Evolutionary conservation across 257 asterid genomes (phyloP).

Genomic region (Primulina huaijiensis): DNA sequence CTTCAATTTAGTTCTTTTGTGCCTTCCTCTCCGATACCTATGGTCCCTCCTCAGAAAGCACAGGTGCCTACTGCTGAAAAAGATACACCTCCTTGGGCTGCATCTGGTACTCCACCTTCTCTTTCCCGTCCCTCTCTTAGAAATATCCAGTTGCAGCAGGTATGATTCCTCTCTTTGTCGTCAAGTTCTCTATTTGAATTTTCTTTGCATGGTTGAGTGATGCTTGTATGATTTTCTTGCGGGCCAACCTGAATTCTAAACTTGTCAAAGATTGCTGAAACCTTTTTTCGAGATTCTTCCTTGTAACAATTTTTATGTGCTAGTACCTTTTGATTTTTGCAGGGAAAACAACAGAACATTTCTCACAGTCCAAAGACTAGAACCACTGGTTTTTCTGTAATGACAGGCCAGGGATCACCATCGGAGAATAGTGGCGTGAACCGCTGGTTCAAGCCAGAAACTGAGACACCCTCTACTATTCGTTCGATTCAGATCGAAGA

Average conservation of each 20-base stretch:
- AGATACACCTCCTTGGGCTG: conserved; percentile 92
- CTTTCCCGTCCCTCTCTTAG: conserved; percentile 82
- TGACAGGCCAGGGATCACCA: conserved; percentile 70
- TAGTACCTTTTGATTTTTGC: neutral
- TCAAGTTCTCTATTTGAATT: neutral
- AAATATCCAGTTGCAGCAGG: conserved; percentile 96
- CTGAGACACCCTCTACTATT: conserved; percentile 60
- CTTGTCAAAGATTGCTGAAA: neutral
- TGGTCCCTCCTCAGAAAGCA: conserved; percentile 40
- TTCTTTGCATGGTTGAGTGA: neutral
- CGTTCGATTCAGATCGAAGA: conserved; percentile 94
- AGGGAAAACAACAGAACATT: conserved; percentile 59
- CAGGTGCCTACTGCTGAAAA: conserved; percentile 61
- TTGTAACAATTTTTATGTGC: conserved; percentile 1
- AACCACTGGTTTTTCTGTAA: conserved; percentile 76
- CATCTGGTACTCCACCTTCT: conserved; percentile 83
- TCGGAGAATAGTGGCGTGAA: conserved; percentile 55
- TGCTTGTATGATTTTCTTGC: neutral
- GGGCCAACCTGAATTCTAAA: neutral
- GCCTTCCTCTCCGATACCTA: conserved; percentile 61
- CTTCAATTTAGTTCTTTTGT: conserved; percentile 54
- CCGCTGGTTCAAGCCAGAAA: conserved; percentile 95
- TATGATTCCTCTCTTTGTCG: conserved; percentile 24
- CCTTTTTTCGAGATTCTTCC: neutral
- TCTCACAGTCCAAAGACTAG: conserved; percentile 66